These are phyloP conservation scores for Zymoseptoria ardabiliae DNA, from an alignment of 2,329 filamentous ascomycete species.

Conservation along the genomic window DNA sequence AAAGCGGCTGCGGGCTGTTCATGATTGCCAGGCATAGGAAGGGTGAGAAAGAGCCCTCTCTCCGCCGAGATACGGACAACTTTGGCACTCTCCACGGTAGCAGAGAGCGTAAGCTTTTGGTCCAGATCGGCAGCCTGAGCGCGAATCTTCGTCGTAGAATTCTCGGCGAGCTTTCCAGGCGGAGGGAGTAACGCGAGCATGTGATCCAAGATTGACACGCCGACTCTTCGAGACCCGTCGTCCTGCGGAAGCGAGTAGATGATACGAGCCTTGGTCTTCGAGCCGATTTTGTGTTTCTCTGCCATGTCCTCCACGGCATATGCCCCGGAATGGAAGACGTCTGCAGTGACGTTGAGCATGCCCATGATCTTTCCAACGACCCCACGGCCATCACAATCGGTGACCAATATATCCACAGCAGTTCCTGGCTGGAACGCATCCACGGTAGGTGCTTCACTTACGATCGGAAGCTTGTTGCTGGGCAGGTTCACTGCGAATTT, in stretches of 20 bases:
- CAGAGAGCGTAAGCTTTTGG: constrained; percentile 61
- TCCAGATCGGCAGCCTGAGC: constrained; percentile 20
- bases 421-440: constrained; percentile 87
- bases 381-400: constrained; percentile 66
- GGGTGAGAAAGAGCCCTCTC: constrained; percentile 72
- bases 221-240: constrained; percentile 68
- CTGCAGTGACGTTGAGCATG: constrained; percentile 81
- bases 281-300: constrained; percentile 72
- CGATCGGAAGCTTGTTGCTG: constrained; percentile 25
- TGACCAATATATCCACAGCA: constrained; percentile 76
- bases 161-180: constrained; percentile 31
- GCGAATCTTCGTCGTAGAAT: constrained; percentile 23
- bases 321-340: constrained; percentile 78
- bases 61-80: constrained; percentile 72
- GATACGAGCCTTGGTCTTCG: constrained; percentile 76
- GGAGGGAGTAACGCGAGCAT: constrained; percentile 56
- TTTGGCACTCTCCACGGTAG: constrained; percentile 67
- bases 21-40: constrained; percentile 37
- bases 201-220: constrained; percentile 83
- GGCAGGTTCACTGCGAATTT: constrained; percentile 18
- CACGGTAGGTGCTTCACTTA: constrained; percentile 75
- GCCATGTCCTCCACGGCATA: constrained; percentile 61
- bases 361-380: constrained; percentile 87
- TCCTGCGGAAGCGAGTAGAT: constrained; percentile 78
- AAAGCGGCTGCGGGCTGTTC: constrained; percentile 47